Percentiles rank a stretch among this genome's conserved stretches.
Conservation (phyloP, 805 yeast species). For the Kazachstania psychrophila region DNA sequence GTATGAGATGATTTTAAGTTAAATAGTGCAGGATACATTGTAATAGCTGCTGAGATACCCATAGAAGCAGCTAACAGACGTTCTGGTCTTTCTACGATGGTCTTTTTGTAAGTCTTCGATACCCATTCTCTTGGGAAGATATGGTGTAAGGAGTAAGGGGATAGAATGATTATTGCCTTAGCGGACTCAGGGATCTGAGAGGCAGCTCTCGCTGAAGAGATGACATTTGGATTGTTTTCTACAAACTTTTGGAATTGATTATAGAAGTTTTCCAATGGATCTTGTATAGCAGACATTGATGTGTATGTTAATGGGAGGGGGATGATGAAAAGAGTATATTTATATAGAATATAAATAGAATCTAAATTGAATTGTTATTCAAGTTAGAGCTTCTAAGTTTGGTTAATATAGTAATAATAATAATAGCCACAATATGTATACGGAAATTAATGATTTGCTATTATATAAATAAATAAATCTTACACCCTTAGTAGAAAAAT, state of each 20-base stretch:
- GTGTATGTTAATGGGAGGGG: no score
- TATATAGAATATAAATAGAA: no score
- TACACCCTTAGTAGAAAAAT: no score
- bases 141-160: constrained; percentile 65
- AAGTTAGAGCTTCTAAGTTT: no score
- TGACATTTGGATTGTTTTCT: constrained; percentile 30
- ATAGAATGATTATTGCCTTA: constrained; percentile 50
- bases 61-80: constrained; percentile 65
- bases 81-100: constrained; percentile 79
- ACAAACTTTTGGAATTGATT: constrained; percentile 37
- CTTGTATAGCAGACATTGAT: constrained; percentile 10
- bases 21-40: constrained; percentile 56
- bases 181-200: constrained; percentile 33
- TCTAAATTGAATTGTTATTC: no score
- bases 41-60: constrained; percentile 67
- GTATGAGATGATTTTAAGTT: constrained; percentile 34
- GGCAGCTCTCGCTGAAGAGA: constrained; percentile 30
- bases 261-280: constrained; percentile 34
- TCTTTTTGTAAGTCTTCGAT: constrained; percentile 49
- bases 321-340: no score
- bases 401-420: no score
- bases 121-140: constrained; percentile 73
- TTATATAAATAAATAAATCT: no score
- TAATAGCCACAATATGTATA: no score
- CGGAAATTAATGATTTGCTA: no score